Evolutionary conservation across 225 moss, liverwort and hornwort genomes (phyloP).

Genomic region (Polytrichum formosum): DNA sequence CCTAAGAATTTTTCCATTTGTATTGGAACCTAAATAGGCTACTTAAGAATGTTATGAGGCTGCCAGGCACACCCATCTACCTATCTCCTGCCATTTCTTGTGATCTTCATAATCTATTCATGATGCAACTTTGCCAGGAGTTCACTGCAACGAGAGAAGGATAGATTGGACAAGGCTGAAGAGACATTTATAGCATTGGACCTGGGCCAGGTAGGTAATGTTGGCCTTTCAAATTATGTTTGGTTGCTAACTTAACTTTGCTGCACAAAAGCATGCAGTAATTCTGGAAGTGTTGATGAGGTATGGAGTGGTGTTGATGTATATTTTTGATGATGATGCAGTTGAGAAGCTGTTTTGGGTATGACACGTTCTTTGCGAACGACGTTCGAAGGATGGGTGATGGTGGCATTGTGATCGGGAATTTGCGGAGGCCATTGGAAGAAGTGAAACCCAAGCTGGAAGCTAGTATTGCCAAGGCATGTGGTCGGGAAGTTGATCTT

Average conservation of each 20-base stretch:
- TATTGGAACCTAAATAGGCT: too few species aligned
- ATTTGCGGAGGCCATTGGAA: conserved; percentile 74
- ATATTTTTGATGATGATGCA: conserved; percentile 14
- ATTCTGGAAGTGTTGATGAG: not conserved
- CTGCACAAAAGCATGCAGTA: too few species aligned
- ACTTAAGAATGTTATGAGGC: too few species aligned
- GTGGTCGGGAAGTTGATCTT: conserved; percentile 85
- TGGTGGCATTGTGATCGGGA: conserved; percentile 90
- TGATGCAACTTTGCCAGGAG: conserved; percentile 33
- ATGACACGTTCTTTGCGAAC: conserved; percentile 80
- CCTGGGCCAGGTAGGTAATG: conserved; percentile 43
- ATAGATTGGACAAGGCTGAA: conserved; percentile 77
- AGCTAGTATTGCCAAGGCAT: conserved; percentile 55
- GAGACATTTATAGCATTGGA: conserved; percentile 85
- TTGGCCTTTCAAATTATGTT: too few species aligned
- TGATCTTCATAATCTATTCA: not conserved
- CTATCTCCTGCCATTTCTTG: too few species aligned
- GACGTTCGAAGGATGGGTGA: conserved; percentile 95
- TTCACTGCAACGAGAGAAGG: conserved; percentile 72
- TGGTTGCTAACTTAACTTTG: too few species aligned
- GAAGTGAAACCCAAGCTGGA: conserved; percentile 81
- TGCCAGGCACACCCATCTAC: too few species aligned
- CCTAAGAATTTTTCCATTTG: too few species aligned
- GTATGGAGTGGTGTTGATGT: not conserved
- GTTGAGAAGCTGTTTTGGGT: conserved; percentile 73